These are phyloP conservation scores for Paracoccidioides lutzii DNA, from an alignment of 2,329 filamentous ascomycete genomes.

Conservation along the genomic window DNA sequence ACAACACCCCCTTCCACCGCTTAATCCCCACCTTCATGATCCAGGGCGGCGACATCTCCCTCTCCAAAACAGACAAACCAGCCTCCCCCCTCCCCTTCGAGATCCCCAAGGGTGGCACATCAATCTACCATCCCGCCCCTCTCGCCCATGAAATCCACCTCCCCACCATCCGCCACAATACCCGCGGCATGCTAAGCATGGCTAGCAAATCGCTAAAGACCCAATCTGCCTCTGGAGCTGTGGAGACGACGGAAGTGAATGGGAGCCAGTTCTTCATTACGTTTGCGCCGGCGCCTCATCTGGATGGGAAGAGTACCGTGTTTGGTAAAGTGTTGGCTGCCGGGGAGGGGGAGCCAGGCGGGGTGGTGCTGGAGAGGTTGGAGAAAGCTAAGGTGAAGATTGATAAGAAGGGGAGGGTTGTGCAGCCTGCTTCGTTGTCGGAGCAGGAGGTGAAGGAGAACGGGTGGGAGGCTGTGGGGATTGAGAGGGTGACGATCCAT, in stretches of 20 bases:
- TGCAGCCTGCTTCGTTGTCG: constrained; percentile 23
- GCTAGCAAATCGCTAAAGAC: constrained; percentile 40
- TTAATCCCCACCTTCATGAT: constrained; percentile 52
- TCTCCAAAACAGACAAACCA: constrained; percentile 29
- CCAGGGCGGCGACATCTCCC: constrained; percentile 45
- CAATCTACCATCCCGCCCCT: constrained; percentile 38
- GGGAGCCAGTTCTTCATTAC: constrained; percentile 54
- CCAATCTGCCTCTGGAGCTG: constrained; percentile 28
- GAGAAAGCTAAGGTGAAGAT: constrained; percentile 48
- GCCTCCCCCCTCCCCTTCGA: constrained; percentile 31
- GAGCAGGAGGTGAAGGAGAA: constrained; percentile 22
- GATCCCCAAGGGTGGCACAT: constrained; percentile 44
- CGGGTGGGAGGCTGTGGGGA: constrained; percentile 38
- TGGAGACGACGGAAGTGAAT: constrained; percentile 28
- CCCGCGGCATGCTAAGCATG: constrained; percentile 47
- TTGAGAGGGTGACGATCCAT: constrained; percentile 47
- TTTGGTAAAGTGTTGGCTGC: constrained; percentile 47
- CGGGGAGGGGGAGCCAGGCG: constrained; percentile 37
- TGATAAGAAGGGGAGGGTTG: constrained; percentile 49
- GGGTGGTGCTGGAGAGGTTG: constrained; percentile 34
- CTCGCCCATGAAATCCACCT: constrained; percentile 51
- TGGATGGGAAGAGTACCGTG: constrained; percentile 55
- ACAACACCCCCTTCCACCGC: constrained; percentile 50
- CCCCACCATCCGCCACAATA: constrained; percentile 45
- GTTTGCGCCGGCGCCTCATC: constrained; percentile 47